These are phyloP conservation scores for Malassezia arunalokei DNA, from an alignment of 1,284 basidiomycete species.

Conservation along the genomic window DNA sequence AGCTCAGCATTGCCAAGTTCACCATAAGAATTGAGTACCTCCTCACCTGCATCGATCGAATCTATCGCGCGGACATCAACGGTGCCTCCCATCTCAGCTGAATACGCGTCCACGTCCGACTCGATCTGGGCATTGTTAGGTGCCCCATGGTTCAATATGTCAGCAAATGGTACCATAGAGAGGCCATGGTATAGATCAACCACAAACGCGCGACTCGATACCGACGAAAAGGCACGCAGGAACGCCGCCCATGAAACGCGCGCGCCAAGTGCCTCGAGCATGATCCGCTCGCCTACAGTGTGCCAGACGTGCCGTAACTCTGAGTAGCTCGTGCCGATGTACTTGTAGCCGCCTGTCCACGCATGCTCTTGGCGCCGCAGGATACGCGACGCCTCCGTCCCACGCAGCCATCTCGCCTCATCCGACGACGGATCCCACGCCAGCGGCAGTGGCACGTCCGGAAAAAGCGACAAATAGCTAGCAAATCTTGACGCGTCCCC, in stretches of 20 bases:
- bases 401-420: constrained; percentile 11
- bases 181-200: constrained; percentile 31
- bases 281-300: constrained; percentile 12
- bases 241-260: neutral
- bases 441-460: constrained; percentile 19
- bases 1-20: constrained; percentile 28
- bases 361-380: constrained; percentile 4
- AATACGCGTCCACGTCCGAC: constrained; percentile 15
- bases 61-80: constrained; percentile 27
- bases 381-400: constrained; percentile 20
- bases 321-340: constrained; percentile 20
- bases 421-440: neutral
- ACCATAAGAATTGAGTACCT: constrained; percentile 38
- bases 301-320: constrained; percentile 17
- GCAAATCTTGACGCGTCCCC: constrained; percentile 18
- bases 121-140: constrained; percentile 33
- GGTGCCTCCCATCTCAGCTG: constrained; percentile 11
- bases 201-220: constrained; percentile 36
- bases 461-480: constrained; percentile 22
- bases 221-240: constrained; percentile 20
- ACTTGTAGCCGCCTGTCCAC: constrained; percentile 4
- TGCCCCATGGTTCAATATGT: constrained; percentile 36
- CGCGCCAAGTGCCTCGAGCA: neutral
- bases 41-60: constrained; percentile 7
- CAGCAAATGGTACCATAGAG: constrained; percentile 32